Base-by-base conservation (phyloP, 768 basidiomycete genomes). In the Rhodosporidiobolus odoratus region DNA sequence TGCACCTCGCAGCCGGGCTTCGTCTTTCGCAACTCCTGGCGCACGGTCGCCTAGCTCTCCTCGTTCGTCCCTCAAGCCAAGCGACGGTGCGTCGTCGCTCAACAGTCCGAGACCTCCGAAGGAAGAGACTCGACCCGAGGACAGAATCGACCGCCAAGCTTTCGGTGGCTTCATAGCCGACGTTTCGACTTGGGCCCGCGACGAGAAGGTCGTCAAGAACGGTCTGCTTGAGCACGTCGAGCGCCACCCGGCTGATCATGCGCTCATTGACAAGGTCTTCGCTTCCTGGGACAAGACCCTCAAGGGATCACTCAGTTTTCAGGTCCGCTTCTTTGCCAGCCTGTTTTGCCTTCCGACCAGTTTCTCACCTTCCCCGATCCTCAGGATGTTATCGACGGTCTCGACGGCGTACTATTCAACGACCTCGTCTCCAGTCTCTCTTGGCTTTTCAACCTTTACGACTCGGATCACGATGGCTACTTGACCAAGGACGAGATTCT, bases 341-440 rank as follows among this genome's bases (percentile, higher is more conserved):
- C 21, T 21, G n/a, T 38, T 40, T 19, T 23, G n/a, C n/a, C n/a
- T n/a, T n/a, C n/a, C n/a, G n/a, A n/a, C n/a, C n/a, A n/a, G 30
- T 13, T 34, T n/a, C 37, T 60, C 1, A 37, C 17, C 41, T 21
- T 40, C 56, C 48, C 27, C 16, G 15, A 30, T 3, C 4, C 53
- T 27, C 77, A 97, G 90, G 93, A 98, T 78, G 82, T 98, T 19
- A 88, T 98, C 16, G 84, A 83, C 37, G 95, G 96, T 1, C 82
- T 98, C 58, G 89, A 96, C 75, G 88, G 88, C 3, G 90, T 96
- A 54, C 90, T 97, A 86, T 89, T 91, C 81, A 94, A 91, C 73
- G 96, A 97, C 79, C 81, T 99, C 74, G 97, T 98, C 96, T 91
- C 93, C 66, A 95, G 91, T 75, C 95, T 98, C 76, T 91, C 96